Percentiles rank a stretch among this genome's conserved stretches.
Evolutionary conservation across 495 filamentous ascomycete species (phyloP).

Genomic region (Apiosordaria backusii): DNA sequence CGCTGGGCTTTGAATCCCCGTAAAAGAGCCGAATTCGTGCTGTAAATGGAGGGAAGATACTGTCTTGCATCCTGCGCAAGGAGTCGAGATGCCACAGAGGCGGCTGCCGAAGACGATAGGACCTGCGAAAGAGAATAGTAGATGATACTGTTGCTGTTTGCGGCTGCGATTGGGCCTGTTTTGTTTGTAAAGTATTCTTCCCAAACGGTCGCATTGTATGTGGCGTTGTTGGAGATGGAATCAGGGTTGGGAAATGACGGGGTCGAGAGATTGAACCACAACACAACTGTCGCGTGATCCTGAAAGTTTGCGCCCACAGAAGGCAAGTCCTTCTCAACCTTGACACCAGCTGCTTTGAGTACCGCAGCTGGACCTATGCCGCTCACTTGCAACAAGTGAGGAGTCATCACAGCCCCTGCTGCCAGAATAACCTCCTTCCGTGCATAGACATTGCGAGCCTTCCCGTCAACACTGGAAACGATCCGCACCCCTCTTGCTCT

Average conservation of each 20-base stretch:
- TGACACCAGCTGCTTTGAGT: conserved; percentile 41
- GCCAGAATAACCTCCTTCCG: conserved; percentile 49
- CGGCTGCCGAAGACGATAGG: conserved; percentile 6
- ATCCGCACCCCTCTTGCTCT: conserved; percentile 22
- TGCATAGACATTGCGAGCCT: conserved; percentile 19
- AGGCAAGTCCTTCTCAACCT: conserved; percentile 45
- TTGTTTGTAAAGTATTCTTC: conserved; percentile 26
- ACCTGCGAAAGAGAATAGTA: conserved; percentile 20
- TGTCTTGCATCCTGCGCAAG: conserved; percentile 17
- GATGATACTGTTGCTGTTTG: conserved; percentile 15
- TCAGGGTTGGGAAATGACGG: conserved; percentile 30
- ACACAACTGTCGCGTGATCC: conserved; percentile 40
- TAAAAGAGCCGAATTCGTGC: conserved; percentile 11
- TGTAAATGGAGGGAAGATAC: conserved; percentile 21
- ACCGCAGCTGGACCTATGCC: conserved; percentile 48
- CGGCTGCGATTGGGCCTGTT: conserved; percentile 27
- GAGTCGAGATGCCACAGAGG: conserved; percentile 10
- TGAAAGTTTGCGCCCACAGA: conserved; percentile 53
- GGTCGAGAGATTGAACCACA: conserved; percentile 24
- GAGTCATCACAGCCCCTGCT: conserved; percentile 52
- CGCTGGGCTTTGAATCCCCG: conserved; percentile 22
- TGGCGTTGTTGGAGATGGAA: conserved; percentile 25
- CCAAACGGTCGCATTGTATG: conserved; percentile 27
- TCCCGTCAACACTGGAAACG: conserved; percentile 18
- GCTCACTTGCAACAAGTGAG: conserved; percentile 51